Evolutionary conservation across 2,329 filamentous ascomycete species (phyloP).

Genomic region (Diaporthe capsici): DNA sequence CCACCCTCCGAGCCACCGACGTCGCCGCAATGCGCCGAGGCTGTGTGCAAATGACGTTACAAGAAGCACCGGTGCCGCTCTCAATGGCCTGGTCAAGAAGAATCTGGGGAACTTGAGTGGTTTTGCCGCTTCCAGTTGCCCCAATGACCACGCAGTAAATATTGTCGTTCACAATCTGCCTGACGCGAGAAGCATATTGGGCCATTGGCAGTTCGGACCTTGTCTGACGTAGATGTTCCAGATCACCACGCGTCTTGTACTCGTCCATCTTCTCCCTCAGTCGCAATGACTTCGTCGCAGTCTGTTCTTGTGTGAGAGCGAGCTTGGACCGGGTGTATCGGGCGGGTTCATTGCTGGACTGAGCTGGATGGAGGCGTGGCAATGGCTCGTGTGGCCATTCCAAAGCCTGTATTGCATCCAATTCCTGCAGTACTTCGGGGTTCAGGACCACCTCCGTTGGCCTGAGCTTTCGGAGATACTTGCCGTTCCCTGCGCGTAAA

Average conservation of each 20-base stretch:
- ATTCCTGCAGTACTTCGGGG: not conserved
- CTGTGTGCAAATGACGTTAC: conserved; percentile 65
- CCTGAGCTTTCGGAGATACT: not conserved
- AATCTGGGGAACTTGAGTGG: conserved; percentile 65
- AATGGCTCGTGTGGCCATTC: not conserved
- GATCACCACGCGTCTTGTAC: conserved; percentile 11
- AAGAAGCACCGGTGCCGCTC: conserved; percentile 54
- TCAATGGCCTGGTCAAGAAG: conserved; percentile 62
- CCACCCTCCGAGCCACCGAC: conserved; percentile 61
- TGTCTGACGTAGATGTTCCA: conserved; percentile 9
- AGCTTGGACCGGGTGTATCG: not conserved
- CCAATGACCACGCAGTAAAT: conserved; percentile 39
- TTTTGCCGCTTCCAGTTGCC: conserved; percentile 40
- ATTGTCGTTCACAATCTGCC: conserved; percentile 33
- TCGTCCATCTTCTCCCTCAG: not conserved
- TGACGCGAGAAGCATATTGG: conserved; percentile 27
- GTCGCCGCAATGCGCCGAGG: conserved; percentile 62
- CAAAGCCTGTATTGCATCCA: not conserved
- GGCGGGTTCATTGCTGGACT: not conserved
- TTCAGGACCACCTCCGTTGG: not conserved
- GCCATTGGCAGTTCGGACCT: conserved; percentile 37
- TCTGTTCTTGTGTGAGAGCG: not conserved
- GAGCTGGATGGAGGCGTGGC: no score
- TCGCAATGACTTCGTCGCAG: conserved; percentile 8
- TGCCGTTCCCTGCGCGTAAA: conserved; percentile 15